Evolutionary conservation across 2,329 filamentous ascomycete genomes (phyloP), one percentile per base, ranked within the genome.

Genomic region (Sporothrix brasiliensis): DNA sequence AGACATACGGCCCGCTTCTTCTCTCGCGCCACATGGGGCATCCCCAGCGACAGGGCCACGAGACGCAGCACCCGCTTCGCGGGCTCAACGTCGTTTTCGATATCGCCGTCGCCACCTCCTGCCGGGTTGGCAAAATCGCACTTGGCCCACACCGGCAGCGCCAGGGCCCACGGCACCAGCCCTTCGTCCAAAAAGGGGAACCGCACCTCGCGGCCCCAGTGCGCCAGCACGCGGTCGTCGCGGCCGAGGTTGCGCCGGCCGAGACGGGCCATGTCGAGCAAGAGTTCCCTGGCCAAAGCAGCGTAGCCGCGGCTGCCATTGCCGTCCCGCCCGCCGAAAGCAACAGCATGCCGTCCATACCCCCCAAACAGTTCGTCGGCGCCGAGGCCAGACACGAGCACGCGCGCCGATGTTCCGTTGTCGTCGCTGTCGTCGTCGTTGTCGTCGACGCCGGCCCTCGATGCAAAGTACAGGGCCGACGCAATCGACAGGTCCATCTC

Each of bases 401-500:
- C 92, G 44, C 93, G 89, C 0, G 94, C 92, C 0, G 89, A 83
- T 0, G 34, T 13, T 44, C 41, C 41, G 41, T 44, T 3, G 27
- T 30, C 4, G 27, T 30, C 27, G 27, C 3, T 41, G 39, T 92
- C 93, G 27, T 5, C 7, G 19, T 11, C 70, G 7, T 14, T 2
- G n/a, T 16, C 24, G 19, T 4, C 14, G 27, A 24, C 3, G 24
- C 16, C 11, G 0, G 93, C 94, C 52, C 93, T 87, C 0, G 94
- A 90, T 6, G 95, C 93, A 81, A 99, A 99, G 79, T 97, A 98
- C n/a, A 99, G 84, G 0, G 95, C 95, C 75, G 87, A 91, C 0
- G 92, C 91, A 75, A 99, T 99, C 3, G 95, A 99, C 0, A 99
- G 84, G 76, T 99, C 95, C 95, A 99, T 99, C 80, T 99, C 95